Percentiles rank a stretch among this genome's conserved stretches.
phyloP scores from a whole-genome alignment of 208 protist genomes.

The Leishmania mexicana region DNA sequence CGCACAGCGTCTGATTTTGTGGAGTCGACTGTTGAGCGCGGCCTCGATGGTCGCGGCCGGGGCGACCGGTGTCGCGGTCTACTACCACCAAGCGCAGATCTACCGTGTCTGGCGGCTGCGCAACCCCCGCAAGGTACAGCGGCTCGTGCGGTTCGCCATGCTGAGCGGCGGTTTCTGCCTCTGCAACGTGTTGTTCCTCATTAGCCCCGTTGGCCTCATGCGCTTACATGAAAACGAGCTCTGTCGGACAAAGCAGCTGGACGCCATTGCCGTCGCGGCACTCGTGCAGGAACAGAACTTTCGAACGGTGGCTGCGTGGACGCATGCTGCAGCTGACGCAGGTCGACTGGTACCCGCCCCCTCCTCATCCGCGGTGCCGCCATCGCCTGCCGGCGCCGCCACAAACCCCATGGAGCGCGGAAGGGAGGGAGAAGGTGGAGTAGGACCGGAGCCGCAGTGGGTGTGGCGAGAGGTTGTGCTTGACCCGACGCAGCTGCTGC shows the following conservation, averaged over 20 bases:
- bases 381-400: not conserved
- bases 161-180: constrained; percentile 16
- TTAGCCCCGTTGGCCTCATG: constrained; percentile 46
- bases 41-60: constrained; percentile 17
- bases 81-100: constrained; percentile 50
- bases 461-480: constrained; percentile 20
- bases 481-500: constrained; percentile 15
- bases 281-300: constrained; percentile 39
- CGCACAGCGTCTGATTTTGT: constrained; percentile 18
- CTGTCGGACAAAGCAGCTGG: constrained; percentile 35
- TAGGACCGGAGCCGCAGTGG: constrained; percentile 1
- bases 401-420: not conserved
- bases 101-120: constrained; percentile 64
- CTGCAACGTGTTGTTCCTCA: constrained; percentile 34
- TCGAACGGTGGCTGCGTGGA: constrained; percentile 16
- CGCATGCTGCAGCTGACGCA: not conserved
- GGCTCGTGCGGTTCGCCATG: constrained; percentile 22
- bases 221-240: constrained; percentile 26
- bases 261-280: constrained; percentile 38
- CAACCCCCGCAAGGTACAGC: constrained; percentile 29
- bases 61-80: constrained; percentile 26
- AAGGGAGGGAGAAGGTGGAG: not conserved
- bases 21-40: constrained; percentile 23
- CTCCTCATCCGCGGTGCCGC: not conserved
- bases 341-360: not conserved